Percentiles rank a stretch among this genome's conserved stretches.
phyloP scores from a whole-genome alignment of 768 basidiomycete genomes.

The Thelephora aurantiotincta region DNA sequence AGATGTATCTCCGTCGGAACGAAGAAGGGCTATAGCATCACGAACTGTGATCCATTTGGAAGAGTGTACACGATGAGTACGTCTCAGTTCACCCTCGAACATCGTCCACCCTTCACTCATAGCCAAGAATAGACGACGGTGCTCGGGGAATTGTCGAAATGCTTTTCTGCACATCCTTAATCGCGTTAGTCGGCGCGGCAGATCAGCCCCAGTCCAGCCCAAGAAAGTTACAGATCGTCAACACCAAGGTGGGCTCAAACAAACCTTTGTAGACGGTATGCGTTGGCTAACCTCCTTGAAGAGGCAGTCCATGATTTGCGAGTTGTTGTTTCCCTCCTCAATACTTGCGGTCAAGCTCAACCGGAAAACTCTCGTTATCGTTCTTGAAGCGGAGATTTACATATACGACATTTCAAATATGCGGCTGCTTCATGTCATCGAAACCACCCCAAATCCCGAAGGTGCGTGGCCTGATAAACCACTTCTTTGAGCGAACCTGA shows the following conservation, averaged over 20 bases:
- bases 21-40: conserved; percentile 90
- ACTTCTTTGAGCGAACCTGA: background rate
- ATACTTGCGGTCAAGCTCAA: conserved; percentile 98
- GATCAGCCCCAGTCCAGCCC: conserved; percentile 87
- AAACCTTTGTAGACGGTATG: background rate
- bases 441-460: conserved; percentile 91
- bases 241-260: conserved; percentile 68
- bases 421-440: conserved; percentile 93
- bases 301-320: conserved; percentile 98
- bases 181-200: conserved; percentile 91
- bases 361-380: conserved; percentile 89
- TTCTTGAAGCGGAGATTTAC: conserved; percentile 95
- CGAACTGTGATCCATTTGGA: conserved; percentile 97
- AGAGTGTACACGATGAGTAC: conserved; percentile 89
- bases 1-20: conserved; percentile 93
- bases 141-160: conserved; percentile 96
- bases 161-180: conserved; percentile 97
- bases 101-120: background rate
- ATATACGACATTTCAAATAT: conserved; percentile 99
- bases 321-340: conserved; percentile 91
- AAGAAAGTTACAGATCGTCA: conserved; percentile 91
- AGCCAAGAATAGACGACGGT: conserved; percentile 57
- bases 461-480: conserved; percentile 31
- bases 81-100: conserved; percentile 16
- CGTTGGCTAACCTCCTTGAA: conserved; percentile 16